phyloP scores from a whole-genome alignment of 352 stramenopile species.

The Pythium myriotylum region DNA sequence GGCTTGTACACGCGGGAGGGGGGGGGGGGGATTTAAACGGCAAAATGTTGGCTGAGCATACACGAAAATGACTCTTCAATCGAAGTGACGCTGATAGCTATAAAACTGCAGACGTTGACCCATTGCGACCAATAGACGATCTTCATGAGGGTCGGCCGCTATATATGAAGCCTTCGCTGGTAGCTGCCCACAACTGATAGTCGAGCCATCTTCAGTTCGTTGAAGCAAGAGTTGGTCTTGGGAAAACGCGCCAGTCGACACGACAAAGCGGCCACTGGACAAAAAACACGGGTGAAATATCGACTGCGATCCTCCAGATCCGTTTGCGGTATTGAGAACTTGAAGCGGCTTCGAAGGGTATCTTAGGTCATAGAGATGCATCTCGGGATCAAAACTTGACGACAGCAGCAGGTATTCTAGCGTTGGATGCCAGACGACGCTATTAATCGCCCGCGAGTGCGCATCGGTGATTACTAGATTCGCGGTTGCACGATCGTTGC shows the following conservation, averaged over 20 bases:
- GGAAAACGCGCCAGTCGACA: constrained; percentile 8
- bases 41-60: no score
- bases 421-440: constrained; percentile 53
- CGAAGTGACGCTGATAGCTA: constrained; percentile 13
- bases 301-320: constrained; percentile 2
- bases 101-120: constrained; percentile 33
- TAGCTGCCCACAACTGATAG: constrained; percentile 40
- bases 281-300: constrained; percentile 66
- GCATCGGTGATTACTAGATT: constrained; percentile 28
- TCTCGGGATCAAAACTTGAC: constrained; percentile 47
- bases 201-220: constrained; percentile 34
- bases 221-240: constrained; percentile 39
- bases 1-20: no score
- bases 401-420: constrained; percentile 47
- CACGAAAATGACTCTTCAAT: no score
- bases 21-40: no score
- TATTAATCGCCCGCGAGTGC: constrained; percentile 54
- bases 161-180: constrained; percentile 35
- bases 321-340: constrained; percentile 33
- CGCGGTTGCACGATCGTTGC: background rate
- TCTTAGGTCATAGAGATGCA: constrained; percentile 56
- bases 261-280: background rate
- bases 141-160: constrained; percentile 37
- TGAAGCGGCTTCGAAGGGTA: constrained; percentile 35
- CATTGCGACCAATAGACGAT: constrained; percentile 39